These are phyloP conservation scores for Aspergillus conjunctus DNA, from an alignment of 495 filamentous ascomycete genomes.

Conservation along the genomic window DNA sequence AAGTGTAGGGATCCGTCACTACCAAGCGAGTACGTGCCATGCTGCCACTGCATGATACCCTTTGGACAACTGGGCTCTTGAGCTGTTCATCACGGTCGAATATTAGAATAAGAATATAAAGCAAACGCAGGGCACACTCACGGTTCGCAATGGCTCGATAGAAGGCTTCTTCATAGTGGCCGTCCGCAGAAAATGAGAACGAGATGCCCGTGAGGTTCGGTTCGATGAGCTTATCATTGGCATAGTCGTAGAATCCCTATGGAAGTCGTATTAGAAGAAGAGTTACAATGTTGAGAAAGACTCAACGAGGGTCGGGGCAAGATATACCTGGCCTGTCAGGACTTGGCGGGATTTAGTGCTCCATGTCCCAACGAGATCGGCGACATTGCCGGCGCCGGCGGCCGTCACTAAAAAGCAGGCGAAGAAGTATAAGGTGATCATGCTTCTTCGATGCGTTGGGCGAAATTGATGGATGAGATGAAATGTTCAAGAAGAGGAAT, in stretches of 20 bases:
- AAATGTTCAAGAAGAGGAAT: slow-evolving; percentile 5
- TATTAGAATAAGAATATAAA: neutral
- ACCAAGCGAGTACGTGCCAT: slow-evolving; percentile 61
- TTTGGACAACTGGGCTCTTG: slow-evolving; percentile 63
- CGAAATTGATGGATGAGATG: neutral
- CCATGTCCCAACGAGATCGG: slow-evolving; percentile 72
- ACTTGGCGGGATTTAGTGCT: slow-evolving; percentile 72
- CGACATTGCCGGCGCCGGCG: slow-evolving; percentile 37
- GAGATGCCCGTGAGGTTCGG: slow-evolving; percentile 75
- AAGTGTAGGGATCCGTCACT: slow-evolving; percentile 62
- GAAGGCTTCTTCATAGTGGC: slow-evolving; percentile 72
- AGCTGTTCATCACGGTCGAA: slow-evolving; percentile 45
- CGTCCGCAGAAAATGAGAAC: slow-evolving; percentile 75
- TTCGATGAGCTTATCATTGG: slow-evolving; percentile 68
- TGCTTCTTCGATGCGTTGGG: slow-evolving; percentile 3
- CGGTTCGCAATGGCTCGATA: slow-evolving; percentile 76
- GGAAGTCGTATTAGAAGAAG: slow-evolving; percentile 1
- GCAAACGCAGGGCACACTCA: slow-evolving; percentile 40
- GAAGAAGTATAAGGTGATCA: slow-evolving; percentile 25
- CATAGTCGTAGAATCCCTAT: slow-evolving; percentile 74
- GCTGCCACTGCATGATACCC: slow-evolving; percentile 78
- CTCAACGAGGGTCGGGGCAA: neutral
- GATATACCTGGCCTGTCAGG: slow-evolving; percentile 69
- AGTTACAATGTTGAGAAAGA: neutral
- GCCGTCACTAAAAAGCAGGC: slow-evolving; percentile 28